These are phyloP conservation scores for Colletotrichum sp. DNA, from an alignment of 2,329 filamentous ascomycete species.

Conservation along the genomic window DNA sequence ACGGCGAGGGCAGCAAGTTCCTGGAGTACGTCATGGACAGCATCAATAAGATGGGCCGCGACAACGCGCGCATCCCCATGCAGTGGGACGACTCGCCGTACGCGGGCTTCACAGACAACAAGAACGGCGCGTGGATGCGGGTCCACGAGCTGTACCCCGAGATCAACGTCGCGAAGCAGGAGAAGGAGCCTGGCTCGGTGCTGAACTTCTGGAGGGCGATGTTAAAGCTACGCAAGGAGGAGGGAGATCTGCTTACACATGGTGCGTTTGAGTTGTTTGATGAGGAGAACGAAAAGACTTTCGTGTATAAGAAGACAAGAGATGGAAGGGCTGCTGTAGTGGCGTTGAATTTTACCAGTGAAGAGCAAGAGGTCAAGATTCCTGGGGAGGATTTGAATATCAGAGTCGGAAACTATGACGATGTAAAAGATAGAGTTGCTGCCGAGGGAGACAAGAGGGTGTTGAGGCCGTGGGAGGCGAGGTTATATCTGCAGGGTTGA, in stretches of 20 bases:
- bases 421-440: constrained; percentile 20
- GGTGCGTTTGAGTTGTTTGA: constrained; percentile 61
- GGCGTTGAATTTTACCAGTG: constrained; percentile 41
- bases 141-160: constrained; percentile 60
- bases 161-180: constrained; percentile 61
- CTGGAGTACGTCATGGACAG: constrained; percentile 53
- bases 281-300: constrained; percentile 46
- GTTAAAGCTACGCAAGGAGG: constrained; percentile 57
- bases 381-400: constrained; percentile 24
- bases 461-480: constrained; percentile 38
- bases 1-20: constrained; percentile 43
- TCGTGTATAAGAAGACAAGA: constrained; percentile 47
- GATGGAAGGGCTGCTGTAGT: constrained; percentile 33
- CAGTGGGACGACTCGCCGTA: constrained; percentile 64
- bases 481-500: constrained; percentile 31
- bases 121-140: constrained; percentile 59
- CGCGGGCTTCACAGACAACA: constrained; percentile 63
- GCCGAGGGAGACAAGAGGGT: constrained; percentile 10
- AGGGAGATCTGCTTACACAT: constrained; percentile 65
- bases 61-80: constrained; percentile 72
- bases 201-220: constrained; percentile 66
- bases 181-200: constrained; percentile 49
- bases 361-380: constrained; percentile 29
- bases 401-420: constrained; percentile 34
- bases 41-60: constrained; percentile 64